Percentiles rank a stretch among this genome's conserved stretches.
phyloP scores from a whole-genome alignment of 225 moss, liverwort and hornwort genomes.

The Pseudisothecium myosuroides region DNA sequence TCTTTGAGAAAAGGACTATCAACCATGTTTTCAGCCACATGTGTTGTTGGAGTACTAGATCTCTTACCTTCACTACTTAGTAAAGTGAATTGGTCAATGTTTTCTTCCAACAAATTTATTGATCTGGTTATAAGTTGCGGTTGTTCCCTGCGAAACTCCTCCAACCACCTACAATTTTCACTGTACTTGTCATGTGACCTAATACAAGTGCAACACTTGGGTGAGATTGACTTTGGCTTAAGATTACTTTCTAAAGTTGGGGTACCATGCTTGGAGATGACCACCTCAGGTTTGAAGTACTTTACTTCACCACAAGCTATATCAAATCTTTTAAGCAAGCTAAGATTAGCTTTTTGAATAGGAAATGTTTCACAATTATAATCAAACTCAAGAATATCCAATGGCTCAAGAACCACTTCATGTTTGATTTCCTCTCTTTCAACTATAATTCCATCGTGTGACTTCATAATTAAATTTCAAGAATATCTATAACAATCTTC shows the following conservation, averaged over 20 bases:
- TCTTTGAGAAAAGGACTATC: neutral
- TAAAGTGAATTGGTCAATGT: neutral
- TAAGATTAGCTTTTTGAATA: neutral
- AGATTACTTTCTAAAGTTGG: neutral
- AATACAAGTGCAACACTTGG: neutral
- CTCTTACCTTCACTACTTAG: neutral
- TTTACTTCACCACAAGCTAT: slow-evolving; percentile 18
- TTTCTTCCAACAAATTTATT: neutral
- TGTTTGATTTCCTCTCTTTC: neutral
- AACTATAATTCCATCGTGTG: neutral
- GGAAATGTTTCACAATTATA: neutral
- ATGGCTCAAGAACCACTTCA: neutral
- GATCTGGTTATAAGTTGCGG: neutral
- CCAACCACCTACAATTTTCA: neutral
- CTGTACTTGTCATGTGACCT: neutral
- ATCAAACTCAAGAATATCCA: neutral
- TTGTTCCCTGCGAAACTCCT: neutral
- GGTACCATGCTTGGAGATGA: neutral
- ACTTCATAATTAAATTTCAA: neutral
- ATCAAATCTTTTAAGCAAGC: slow-evolving; percentile 4
- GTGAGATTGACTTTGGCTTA: neutral
- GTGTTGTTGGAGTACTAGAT: neutral
- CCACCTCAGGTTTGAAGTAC: neutral
- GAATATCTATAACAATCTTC: neutral
- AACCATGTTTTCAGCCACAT: neutral